Conservation (phyloP, 306 rosid genomes). For the Clitoria ternatea region DNA sequence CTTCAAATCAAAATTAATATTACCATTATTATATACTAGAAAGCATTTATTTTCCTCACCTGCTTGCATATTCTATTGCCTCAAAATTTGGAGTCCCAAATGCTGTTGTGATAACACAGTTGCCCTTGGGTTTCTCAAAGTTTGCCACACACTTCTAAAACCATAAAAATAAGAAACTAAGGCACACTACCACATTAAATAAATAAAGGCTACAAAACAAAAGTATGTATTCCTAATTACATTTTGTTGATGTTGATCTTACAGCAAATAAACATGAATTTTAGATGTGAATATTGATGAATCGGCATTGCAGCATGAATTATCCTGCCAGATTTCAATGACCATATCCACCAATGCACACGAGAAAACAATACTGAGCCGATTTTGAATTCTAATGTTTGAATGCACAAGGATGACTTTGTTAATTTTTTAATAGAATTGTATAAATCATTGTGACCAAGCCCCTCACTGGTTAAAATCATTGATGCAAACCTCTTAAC, state of each 20-base stretch:
- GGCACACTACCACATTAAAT: not conserved
- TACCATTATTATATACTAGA: not conserved
- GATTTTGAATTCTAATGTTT: too few relatives aligned
- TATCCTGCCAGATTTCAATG: too few relatives aligned
- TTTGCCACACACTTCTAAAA: constrained; percentile 80
- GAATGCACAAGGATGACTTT: too few relatives aligned
- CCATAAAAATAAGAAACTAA: not conserved
- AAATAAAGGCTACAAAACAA: not conserved
- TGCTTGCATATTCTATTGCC: constrained; percentile 89
- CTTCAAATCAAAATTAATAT: constrained; percentile 14
- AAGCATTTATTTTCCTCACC: constrained; percentile 34
- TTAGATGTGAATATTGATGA: not conserved
- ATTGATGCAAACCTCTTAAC: too few relatives aligned
- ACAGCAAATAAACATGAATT: constrained; percentile 16
- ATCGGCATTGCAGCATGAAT: not conserved
- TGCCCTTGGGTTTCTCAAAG: constrained; percentile 90
- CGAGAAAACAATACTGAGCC: too few relatives aligned
- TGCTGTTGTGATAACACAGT: constrained; percentile 79
- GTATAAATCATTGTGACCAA: too few relatives aligned
- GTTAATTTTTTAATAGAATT: too few relatives aligned
- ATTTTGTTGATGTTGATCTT: constrained; percentile 8
- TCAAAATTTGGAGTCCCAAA: constrained; percentile 90
- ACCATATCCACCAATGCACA: too few relatives aligned
- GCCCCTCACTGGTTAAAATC: too few relatives aligned
- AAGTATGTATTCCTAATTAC: not conserved